Base-by-base conservation (phyloP, 371 early-diverging fungal species). In the Mortierella sp. region DNA sequence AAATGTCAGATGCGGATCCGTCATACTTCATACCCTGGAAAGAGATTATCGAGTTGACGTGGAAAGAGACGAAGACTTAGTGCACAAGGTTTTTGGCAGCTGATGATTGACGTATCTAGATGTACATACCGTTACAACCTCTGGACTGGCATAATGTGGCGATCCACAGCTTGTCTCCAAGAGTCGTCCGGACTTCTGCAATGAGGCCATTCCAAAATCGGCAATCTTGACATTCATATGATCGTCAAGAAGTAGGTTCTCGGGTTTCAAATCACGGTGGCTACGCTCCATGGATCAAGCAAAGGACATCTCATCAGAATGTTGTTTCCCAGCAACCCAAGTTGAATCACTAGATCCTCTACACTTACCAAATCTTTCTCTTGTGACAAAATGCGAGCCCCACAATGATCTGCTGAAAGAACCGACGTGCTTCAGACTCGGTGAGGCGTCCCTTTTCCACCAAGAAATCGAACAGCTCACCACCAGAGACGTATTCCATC, bases 231-330 rank as follows among this genome's bases (percentile, higher is more conserved):
- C 83, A 28, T 89, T 91, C 63, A 82, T 88, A 37, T 88, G 89
- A 40, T 87, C 84, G 79, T 97, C 96, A 19, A 99, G 82, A 57
- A 99, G 83, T 47, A 99, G 83, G 80, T 99, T 99, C 63, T 91
- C 92, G 77, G 98, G 97, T 73, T 99, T 99, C 19, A 99, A 82
- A 81, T 99, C 99, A 54, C 99, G 92, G 82, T 99, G 98, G 60
- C 97, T 94, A 67, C 10, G 10, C 34, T 34, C 34, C 4, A 34
- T 4, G 34, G 10, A 34, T 10, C 34, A 34, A 34, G 7, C 4
- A 34, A 10, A 34, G 7, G 10, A 34, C 10, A 34, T 10, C 34
- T 34, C 34, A 10, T 34, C 34, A 34, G n/a, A n/a, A n/a, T n/a
- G n/a, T n/a, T n/a, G 34, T 34, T 34, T 34, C 4, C 10, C 34